Conservation (phyloP, 2,329 filamentous ascomycete species). For the Curvularia sp. region DNA sequence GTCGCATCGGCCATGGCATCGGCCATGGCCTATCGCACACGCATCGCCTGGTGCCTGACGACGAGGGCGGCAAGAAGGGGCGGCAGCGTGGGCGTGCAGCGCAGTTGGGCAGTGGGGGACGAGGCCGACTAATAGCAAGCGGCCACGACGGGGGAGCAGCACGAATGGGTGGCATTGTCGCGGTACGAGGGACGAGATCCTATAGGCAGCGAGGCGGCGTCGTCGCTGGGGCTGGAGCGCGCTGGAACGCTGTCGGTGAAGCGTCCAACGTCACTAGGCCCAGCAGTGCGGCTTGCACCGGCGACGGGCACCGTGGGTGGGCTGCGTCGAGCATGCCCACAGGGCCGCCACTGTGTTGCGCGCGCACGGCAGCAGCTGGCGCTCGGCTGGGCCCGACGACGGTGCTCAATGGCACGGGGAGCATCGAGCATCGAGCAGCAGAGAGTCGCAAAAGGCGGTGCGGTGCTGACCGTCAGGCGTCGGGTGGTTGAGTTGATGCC, state of each 20-base stretch:
- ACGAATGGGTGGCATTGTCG: constrained; percentile 22
- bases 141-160: constrained; percentile 36
- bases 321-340: background rate
- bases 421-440: no score
- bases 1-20: no score
- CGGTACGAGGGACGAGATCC: constrained; percentile 30
- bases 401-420: no score
- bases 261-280: constrained; percentile 8
- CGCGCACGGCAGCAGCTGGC: constrained; percentile 2
- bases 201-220: constrained; percentile 26
- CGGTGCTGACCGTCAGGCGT: constrained; percentile 16
- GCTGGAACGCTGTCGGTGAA: background rate
- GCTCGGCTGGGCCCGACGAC: no score
- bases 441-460: no score
- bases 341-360: constrained; percentile 9
- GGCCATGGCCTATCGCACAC: background rate
- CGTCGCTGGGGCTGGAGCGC: background rate
- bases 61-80: constrained; percentile 9
- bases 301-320: background rate
- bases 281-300: background rate
- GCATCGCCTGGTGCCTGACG: constrained; percentile 27
- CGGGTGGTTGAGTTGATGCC: constrained; percentile 30
- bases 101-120: constrained; percentile 7
- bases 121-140: constrained; percentile 36
- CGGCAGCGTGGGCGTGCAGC: constrained; percentile 15